Evolutionary conservation across 2,329 filamentous ascomycete species (phyloP).

Genomic region (Pleurostoma richardsiae): DNA sequence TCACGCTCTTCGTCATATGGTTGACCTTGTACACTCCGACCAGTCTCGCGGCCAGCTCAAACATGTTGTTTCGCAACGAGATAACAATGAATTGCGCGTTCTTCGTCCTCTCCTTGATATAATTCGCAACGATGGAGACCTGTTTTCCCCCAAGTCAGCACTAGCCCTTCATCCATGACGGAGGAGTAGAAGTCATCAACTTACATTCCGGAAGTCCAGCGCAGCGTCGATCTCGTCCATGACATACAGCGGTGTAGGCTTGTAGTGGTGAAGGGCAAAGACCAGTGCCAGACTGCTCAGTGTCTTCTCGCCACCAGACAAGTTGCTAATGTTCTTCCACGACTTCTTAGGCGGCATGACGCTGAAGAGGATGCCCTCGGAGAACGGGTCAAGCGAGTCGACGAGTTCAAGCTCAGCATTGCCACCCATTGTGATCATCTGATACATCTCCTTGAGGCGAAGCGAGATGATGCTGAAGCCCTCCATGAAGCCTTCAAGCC

Average conservation of each 20-base stretch:
- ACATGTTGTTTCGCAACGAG: conserved; percentile 98
- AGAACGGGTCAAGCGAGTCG: conserved; percentile 93
- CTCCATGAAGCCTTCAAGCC: conserved; percentile 96
- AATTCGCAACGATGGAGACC: conserved; percentile 96
- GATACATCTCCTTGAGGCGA: conserved; percentile 98
- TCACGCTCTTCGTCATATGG: conserved; percentile 94
- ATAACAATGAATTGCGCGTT: conserved; percentile 99
- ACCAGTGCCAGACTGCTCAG: conserved; percentile 87
- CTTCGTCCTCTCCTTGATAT: conserved; percentile 98
- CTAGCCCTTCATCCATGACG: not conserved
- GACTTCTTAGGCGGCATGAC: conserved; percentile 99
- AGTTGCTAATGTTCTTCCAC: conserved; percentile 98
- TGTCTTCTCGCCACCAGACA: conserved; percentile 96
- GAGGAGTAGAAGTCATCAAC: conserved; percentile 28
- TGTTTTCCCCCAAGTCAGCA: conserved; percentile 24
- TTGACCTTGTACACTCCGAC: conserved; percentile 99
- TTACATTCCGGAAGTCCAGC: conserved; percentile 93
- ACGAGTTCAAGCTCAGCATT: conserved; percentile 97
- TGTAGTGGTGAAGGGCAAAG: conserved; percentile 98
- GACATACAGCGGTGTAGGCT: conserved; percentile 94
- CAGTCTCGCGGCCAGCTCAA: conserved; percentile 90
- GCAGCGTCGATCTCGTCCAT: conserved; percentile 99
- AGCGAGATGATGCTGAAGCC: conserved; percentile 93
- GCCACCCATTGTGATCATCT: conserved; percentile 99
- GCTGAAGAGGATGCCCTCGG: conserved; percentile 91